Evolutionary conservation across 352 stramenopile genomes (phyloP).

Genomic region (Pythium dissimile): DNA sequence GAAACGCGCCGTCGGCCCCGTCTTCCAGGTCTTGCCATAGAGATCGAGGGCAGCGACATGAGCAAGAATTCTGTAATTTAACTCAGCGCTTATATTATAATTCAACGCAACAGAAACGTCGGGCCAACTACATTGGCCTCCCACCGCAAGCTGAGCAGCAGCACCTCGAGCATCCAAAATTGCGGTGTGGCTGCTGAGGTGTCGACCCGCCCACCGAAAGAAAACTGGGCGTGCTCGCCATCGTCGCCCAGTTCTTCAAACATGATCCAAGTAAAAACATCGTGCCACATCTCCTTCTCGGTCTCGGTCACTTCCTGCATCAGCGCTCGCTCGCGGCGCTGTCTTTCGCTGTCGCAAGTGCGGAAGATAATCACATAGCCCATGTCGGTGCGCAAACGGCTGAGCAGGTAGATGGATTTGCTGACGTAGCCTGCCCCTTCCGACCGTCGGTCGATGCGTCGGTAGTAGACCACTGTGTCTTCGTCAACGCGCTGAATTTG

Average conservation of each 20-base stretch:
- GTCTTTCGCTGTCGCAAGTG: constrained; percentile 26
- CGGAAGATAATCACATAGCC: constrained; percentile 48
- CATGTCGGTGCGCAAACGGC: constrained; percentile 31
- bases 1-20: constrained; percentile 24
- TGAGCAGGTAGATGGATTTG: constrained; percentile 49
- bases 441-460: constrained; percentile 31
- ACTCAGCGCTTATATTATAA: no score
- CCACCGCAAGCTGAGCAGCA: constrained; percentile 58
- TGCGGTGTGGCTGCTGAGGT: constrained; percentile 34
- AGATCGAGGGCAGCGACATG: neutral
- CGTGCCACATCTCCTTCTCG: constrained; percentile 38
- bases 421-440: constrained; percentile 18
- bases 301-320: neutral
- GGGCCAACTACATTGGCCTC: constrained; percentile 47
- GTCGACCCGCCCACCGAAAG: constrained; percentile 50
- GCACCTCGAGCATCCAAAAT: constrained; percentile 64
- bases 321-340: constrained; percentile 12
- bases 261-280: constrained; percentile 61
- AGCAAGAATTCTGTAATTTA: neutral
- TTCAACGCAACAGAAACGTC: constrained; percentile 25
- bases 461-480: constrained; percentile 56
- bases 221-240: constrained; percentile 30
- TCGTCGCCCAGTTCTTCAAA: constrained; percentile 32
- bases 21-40: constrained; percentile 24
- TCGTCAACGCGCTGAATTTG: constrained; percentile 57